Evolutionary conservation across 768 basidiomycete genomes (phyloP), one percentile per base, ranked within the genome.

Genomic region (Pisolithus tinctorius): DNA sequence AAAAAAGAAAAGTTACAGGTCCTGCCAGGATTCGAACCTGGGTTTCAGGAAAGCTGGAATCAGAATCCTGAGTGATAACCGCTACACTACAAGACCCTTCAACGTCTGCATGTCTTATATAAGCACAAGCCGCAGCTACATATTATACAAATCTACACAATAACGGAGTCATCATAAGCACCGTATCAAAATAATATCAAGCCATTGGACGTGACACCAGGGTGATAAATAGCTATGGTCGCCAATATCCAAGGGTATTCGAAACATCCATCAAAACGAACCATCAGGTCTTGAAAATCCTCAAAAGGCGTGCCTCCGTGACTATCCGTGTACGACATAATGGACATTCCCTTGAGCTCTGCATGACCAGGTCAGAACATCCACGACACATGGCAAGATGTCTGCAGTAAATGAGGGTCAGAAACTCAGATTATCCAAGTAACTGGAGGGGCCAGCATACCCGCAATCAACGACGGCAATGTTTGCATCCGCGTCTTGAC

Each of bases 401-500:
- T n/a, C 89, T 89, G 57, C 6, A 25, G 54, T 20, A 37, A 42
- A 46, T 46, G 34, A 36, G 13, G 40, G 39, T 61, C 10, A 46
- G 50, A 3, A 37, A 45, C 30, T 11, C 39, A 4, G 6, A 34
- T 37, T 20, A 20, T 20, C 20, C 20, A 39, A 46, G 36, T 31
- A 55, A 30, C 31, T 26, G 40, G 47, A 25, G 10, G 41, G 25
- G 23, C 9, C 14, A 1, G 79, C 85, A 41, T 64, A 90, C 86
- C 93, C 93, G 79, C 93, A 96, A 67, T 96, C 93, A 11, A 95
- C 87, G 49, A 93, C 83, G 2, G 92, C 93, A 51, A 96, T 88
- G 57, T 88, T 93, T 0, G 93, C 93, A 56, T 95, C 93, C 53
- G 93, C 88, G 55, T 96, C 93, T 62, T 94, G 93, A 62, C 93